A percentile compares a stretch with the other conserved stretches of the same genome.
phyloP scores from a whole-genome alignment of 2,329 filamentous ascomycete genomes.

The Emydomyces testavorans region DNA sequence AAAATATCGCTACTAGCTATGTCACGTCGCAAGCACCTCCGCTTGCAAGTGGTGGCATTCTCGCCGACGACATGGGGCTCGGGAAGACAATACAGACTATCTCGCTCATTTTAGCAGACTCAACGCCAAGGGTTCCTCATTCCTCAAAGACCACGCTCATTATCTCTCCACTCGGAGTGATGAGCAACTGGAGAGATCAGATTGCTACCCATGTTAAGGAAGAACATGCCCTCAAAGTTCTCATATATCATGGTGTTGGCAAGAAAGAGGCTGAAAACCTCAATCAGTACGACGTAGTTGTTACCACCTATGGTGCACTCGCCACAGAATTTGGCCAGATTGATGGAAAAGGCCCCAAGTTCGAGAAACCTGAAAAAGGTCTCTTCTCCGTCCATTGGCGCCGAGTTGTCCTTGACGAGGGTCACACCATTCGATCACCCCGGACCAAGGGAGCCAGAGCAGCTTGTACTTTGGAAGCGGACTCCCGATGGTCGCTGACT shows the following conservation, averaged over 20 bases:
- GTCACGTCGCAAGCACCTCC: slow-evolving; percentile 46
- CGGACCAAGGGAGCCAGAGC: slow-evolving; percentile 61
- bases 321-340: slow-evolving; percentile 50
- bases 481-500: slow-evolving; percentile 66
- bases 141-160: slow-evolving; percentile 59
- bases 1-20: slow-evolving; percentile 62
- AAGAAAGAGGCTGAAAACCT: slow-evolving; percentile 51
- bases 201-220: slow-evolving; percentile 58
- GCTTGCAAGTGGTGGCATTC: slow-evolving; percentile 67
- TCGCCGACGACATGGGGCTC: slow-evolving; percentile 87
- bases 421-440: slow-evolving; percentile 69
- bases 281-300: slow-evolving; percentile 58
- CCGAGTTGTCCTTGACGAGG: slow-evolving; percentile 71
- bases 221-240: slow-evolving; percentile 52
- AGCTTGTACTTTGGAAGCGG: slow-evolving; percentile 53
- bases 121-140: slow-evolving; percentile 33
- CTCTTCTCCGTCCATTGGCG: slow-evolving; percentile 61
- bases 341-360: slow-evolving; percentile 36
- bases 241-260: slow-evolving; percentile 60
- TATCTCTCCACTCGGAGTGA: slow-evolving; percentile 68
- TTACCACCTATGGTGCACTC: slow-evolving; percentile 75
- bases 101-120: slow-evolving; percentile 57
- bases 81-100: slow-evolving; percentile 84
- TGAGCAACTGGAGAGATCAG: slow-evolving; percentile 83
- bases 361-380: slow-evolving; percentile 34